phyloP scores from a whole-genome alignment of 2,329 filamentous ascomycete species.

The Colletotrichum lupini region DNA sequence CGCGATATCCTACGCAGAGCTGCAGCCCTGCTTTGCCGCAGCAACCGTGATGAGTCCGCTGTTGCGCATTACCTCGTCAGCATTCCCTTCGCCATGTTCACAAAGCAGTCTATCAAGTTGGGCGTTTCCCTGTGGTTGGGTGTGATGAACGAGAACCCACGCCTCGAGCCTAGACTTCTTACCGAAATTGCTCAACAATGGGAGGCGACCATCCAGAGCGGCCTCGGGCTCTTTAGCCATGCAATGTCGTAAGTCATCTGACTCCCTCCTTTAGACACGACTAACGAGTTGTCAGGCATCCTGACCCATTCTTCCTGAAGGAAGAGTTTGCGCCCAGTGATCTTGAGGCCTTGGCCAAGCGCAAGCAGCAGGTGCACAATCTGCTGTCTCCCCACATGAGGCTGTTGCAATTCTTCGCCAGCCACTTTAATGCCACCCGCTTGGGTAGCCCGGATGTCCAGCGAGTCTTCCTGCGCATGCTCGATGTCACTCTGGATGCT shows the following conservation, averaged over 20 bases:
- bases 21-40: conserved; percentile 86
- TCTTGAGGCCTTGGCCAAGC: conserved; percentile 76
- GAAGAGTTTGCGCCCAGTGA: conserved; percentile 95
- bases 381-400: conserved; percentile 87
- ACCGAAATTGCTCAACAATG: conserved; percentile 90
- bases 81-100: conserved; percentile 93
- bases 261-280: not conserved
- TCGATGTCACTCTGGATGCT: conserved; percentile 81
- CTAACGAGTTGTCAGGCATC: conserved; percentile 62
- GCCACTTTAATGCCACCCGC: conserved; percentile 94
- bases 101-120: conserved; percentile 93
- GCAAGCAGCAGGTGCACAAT: conserved; percentile 83
- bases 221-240: conserved; percentile 83
- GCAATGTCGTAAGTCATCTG: conserved; percentile 66
- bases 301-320: conserved; percentile 90
- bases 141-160: conserved; percentile 94
- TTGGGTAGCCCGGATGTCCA: conserved; percentile 86
- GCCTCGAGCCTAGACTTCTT: conserved; percentile 86
- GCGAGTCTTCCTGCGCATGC: conserved; percentile 81
- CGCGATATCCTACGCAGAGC: conserved; percentile 86
- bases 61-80: conserved; percentile 89
- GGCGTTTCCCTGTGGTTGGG: conserved; percentile 97
- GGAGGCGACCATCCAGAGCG: conserved; percentile 84
- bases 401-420: conserved; percentile 88
- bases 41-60: conserved; percentile 77